Percentiles rank a stretch among this genome's conserved stretches.
These are phyloP conservation scores for Vigna nakashimae DNA, from an alignment of 306 rosid genomes.

Conservation along the genomic window DNA sequence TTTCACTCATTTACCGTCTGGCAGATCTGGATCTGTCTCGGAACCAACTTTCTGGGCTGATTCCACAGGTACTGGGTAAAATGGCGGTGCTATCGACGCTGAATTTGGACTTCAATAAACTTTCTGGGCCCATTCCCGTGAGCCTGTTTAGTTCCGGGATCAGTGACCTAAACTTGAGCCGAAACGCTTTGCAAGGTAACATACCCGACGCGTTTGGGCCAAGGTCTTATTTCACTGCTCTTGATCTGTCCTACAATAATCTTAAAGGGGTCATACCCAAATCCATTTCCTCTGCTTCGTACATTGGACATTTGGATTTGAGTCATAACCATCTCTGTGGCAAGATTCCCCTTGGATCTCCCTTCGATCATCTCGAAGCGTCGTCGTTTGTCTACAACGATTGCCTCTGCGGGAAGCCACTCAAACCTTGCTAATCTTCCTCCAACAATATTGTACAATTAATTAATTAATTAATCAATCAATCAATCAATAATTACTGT, in stretches of 20 bases:
- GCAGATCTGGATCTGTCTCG: slow-evolving; percentile 88
- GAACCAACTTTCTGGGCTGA: slow-evolving; percentile 65
- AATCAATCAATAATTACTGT: background rate
- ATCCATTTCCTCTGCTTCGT: slow-evolving; percentile 66
- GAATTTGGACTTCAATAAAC: slow-evolving; percentile 73
- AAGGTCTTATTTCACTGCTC: slow-evolving; percentile 75
- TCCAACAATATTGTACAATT: background rate
- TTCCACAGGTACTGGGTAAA: slow-evolving; percentile 69
- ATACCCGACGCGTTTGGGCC: slow-evolving; percentile 68
- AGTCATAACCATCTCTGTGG: slow-evolving; percentile 95
- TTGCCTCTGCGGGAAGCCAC: slow-evolving; percentile 92
- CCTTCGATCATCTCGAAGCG: slow-evolving; percentile 91
- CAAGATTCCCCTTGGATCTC: slow-evolving; percentile 74
- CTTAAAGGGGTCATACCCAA: slow-evolving; percentile 71
- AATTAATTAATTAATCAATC: background rate
- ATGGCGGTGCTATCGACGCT: slow-evolving; percentile 81
- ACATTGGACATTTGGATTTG: slow-evolving; percentile 88
- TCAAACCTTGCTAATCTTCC: slow-evolving; percentile 60
- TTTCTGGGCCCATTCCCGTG: slow-evolving; percentile 64
- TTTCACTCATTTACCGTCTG: slow-evolving; percentile 75
- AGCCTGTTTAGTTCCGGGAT: slow-evolving; percentile 66
- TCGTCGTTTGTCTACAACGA: slow-evolving; percentile 81
- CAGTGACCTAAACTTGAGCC: slow-evolving; percentile 76
- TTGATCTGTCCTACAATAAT: slow-evolving; percentile 74
- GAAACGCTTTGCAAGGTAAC: slow-evolving; percentile 57